Evolutionary conservation across 768 basidiomycete genomes (phyloP), one percentile per base, ranked within the genome.

Genomic region (Asterophora lycoperdoides): DNA sequence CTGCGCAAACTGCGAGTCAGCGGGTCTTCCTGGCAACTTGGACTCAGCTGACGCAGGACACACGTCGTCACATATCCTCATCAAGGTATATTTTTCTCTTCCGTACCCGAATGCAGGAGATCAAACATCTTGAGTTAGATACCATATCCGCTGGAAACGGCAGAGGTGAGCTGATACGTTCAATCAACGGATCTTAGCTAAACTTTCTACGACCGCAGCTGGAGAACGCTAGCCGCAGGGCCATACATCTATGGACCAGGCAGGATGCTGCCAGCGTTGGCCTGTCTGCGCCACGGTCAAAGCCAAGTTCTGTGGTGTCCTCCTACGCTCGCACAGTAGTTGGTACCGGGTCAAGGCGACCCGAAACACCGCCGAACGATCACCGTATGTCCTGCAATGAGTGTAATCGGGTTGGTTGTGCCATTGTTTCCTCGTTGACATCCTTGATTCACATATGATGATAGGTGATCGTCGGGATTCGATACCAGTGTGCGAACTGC

Each of bases 401-500:
- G 20, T 90, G 88, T 55, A 70, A 69, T 23, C 67, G 73, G 64
- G 87, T 86, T 53, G 33, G 76, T 54, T 20, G 46, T n/a, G 37
- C 1, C 7, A 23, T 41, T 20, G 8, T n/a, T 28, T 45, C 9
- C 15, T 28, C 10, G 17, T 37, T 41, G 7, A 13, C 17, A 8
- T 3, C 26, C 36, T 46, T 34, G 23, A 23, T 23, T 23, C 23
- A 23, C 6, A 48, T 32, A 1, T 46, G 10, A 19, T 39, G 18
- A 32, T 32, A 92, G 88, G 66, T 73, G 20, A 93, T 95, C 48
- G 65, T 81, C 44, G 93, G 94, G 5, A 69, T 78, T 39, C 75
- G 93, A 36, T 97, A 86, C 63, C 93, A 96, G 61, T 97, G 94
- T 61, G 90, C 86, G 11, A 86, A 84, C 52, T 97, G 94, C 59